A percentile compares a stretch with the other conserved stretches of the same genome.
These are phyloP conservation scores for Aspergillus puulaauensis DNA, from an alignment of 2,329 filamentous ascomycete species.

Conservation along the genomic window DNA sequence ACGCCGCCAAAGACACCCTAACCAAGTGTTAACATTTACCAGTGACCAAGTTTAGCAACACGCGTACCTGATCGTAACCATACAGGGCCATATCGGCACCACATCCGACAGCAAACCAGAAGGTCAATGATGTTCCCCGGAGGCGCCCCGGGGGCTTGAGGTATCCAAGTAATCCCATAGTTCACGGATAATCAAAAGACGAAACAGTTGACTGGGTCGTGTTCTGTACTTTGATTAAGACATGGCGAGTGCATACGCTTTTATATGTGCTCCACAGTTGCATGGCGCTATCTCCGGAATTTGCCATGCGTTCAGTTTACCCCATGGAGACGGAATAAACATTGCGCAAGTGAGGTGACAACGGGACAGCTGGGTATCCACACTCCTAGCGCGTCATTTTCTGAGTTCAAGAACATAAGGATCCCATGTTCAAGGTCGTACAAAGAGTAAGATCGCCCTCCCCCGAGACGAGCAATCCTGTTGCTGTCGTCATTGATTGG, in stretches of 20 bases:
- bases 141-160: background rate
- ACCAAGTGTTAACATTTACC: background rate
- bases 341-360: background rate
- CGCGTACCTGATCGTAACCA: constrained; percentile 20
- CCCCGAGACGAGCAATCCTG: background rate
- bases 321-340: background rate
- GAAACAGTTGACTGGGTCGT: background rate
- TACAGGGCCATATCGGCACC: constrained; percentile 22
- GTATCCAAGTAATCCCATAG: background rate
- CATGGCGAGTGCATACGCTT: background rate
- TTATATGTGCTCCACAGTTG: constrained; percentile 2
- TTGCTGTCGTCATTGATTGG: background rate
- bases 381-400: background rate
- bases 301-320: constrained; percentile 1
- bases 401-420: background rate
- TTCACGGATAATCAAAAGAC: background rate
- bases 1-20: constrained; percentile 12
- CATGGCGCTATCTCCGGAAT: background rate
- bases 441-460: background rate
- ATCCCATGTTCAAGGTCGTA: background rate
- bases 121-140: constrained; percentile 19
- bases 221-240: background rate
- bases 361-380: background rate
- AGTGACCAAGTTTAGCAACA: background rate
- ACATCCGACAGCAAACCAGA: constrained; percentile 23